Evolutionary conservation across 164 flowering plant species (phyloP).

Genomic region (Amborella trichopoda): DNA sequence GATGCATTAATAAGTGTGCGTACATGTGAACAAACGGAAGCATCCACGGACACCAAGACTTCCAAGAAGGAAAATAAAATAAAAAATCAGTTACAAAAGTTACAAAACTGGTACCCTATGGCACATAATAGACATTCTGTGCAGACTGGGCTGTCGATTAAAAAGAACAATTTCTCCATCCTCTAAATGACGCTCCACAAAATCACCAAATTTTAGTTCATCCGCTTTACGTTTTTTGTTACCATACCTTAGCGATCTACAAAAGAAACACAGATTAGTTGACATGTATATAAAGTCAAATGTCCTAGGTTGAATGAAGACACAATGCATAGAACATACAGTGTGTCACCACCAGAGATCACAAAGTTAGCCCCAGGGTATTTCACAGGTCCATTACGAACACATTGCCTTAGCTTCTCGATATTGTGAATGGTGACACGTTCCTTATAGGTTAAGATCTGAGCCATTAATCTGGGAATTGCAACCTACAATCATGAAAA

Average conservation of each 20-base stretch:
- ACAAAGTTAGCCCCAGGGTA: conserved; percentile 88
- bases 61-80: not conserved
- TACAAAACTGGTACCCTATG: conserved; percentile 95
- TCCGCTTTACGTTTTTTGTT: conserved; percentile 52
- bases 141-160: conserved; percentile 95
- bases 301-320: not conserved
- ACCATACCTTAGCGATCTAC: conserved; percentile 42
- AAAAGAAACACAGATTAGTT: conserved; percentile 1
- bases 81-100: too few species aligned
- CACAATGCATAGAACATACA: conserved; percentile 19
- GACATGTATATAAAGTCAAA: not conserved
- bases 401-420: conserved; percentile 81
- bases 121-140: conserved; percentile 97
- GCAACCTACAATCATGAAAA: conserved; percentile 79
- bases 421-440: conserved; percentile 76
- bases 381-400: conserved; percentile 69
- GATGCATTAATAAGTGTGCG: too few species aligned
- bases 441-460: conserved; percentile 74
- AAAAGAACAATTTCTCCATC: conserved; percentile 93
- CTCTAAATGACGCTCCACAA: conserved; percentile 88
- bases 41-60: not conserved
- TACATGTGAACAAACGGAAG: too few species aligned
- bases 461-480: conserved; percentile 79
- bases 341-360: conserved; percentile 39
- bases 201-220: conserved; percentile 57